These are phyloP conservation scores for Grosmannia clavigera DNA, from an alignment of 2,329 filamentous ascomycete genomes.

Conservation along the genomic window DNA sequence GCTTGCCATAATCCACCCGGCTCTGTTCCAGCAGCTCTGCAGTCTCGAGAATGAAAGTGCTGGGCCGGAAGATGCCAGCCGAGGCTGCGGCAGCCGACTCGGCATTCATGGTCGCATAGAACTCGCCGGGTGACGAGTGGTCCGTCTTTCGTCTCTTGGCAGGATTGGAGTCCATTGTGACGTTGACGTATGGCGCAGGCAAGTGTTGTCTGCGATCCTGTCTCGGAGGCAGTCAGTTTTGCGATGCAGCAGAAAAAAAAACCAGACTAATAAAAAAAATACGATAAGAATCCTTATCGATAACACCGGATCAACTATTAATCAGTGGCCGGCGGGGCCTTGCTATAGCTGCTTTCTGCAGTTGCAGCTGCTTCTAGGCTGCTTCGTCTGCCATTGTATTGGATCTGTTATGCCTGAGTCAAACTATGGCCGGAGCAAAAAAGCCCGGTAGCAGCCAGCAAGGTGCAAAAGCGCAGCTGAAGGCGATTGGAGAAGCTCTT, in stretches of 20 bases:
- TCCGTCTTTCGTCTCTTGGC: slow-evolving; percentile 23
- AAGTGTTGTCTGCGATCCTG: not conserved
- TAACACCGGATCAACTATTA: slow-evolving; percentile 1
- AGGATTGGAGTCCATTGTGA: slow-evolving; percentile 19
- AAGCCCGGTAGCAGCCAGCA: slow-evolving; percentile 28
- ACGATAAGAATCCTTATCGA: slow-evolving; percentile 1
- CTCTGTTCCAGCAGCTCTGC: slow-evolving; percentile 46
- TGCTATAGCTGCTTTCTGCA: not conserved
- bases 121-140: slow-evolving; percentile 10
- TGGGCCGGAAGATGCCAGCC: slow-evolving; percentile 24
- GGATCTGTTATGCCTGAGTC: not conserved
- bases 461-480: slow-evolving; percentile 59
- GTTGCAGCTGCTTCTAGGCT: not conserved
- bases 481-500: slow-evolving; percentile 67
- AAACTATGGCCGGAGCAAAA: slow-evolving; percentile 8
- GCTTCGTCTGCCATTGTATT: not conserved
- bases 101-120: slow-evolving; percentile 7
- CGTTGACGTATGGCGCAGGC: not conserved
- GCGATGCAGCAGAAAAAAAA: not conserved
- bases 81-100: slow-evolving; percentile 17
- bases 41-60: slow-evolving; percentile 46
- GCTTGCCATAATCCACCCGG: slow-evolving; percentile 36
- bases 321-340: not conserved
- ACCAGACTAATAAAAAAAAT: not conserved
- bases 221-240: not conserved